A percentile compares a stretch with the other conserved stretches of the same genome.
Evolutionary conservation across 148 eudicot genomes (phyloP).

Genomic region (Vaccinium vitisidaea): DNA sequence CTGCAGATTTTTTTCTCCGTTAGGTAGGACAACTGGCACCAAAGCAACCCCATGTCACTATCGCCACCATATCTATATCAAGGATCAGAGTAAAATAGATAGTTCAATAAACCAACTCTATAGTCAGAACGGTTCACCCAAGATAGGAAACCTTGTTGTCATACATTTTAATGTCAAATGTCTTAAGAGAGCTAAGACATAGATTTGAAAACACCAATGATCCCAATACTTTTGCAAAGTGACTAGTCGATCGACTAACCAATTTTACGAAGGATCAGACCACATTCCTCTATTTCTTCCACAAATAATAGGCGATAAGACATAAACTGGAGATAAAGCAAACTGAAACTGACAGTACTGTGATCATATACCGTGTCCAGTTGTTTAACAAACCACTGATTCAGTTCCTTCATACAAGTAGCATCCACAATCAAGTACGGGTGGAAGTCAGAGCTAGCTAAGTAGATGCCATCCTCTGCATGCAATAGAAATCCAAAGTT

Average conservation of each 20-base stretch:
- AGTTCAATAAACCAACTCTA: not conserved
- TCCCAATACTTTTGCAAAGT: conserved; percentile 12
- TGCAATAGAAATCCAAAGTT: conserved; percentile 19
- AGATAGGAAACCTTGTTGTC: not conserved
- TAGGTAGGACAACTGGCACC: not conserved
- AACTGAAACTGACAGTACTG: not conserved
- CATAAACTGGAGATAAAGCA: not conserved
- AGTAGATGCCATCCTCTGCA: conserved; percentile 86
- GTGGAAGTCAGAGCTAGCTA: conserved; percentile 88
- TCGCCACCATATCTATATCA: not conserved
- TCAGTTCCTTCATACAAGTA: conserved; percentile 75
- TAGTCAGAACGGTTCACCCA: not conserved
- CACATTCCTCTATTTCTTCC: not conserved
- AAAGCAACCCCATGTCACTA: conserved; percentile 10
- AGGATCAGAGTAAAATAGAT: not conserved
- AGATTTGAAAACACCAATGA: not conserved
- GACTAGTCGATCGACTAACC: not conserved
- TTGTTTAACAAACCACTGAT: conserved; percentile 92
- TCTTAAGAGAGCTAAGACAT: not conserved
- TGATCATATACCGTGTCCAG: conserved; percentile 72
- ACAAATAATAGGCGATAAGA: not conserved
- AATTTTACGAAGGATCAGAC: not conserved
- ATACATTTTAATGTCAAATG: not conserved
- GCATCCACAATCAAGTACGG: conserved; percentile 76
- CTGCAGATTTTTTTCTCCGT: too few species aligned